Evolutionary conservation across 768 basidiomycete genomes (phyloP), one percentile per base, ranked within the genome.

Genomic region (Leccinum rimulosum): DNA sequence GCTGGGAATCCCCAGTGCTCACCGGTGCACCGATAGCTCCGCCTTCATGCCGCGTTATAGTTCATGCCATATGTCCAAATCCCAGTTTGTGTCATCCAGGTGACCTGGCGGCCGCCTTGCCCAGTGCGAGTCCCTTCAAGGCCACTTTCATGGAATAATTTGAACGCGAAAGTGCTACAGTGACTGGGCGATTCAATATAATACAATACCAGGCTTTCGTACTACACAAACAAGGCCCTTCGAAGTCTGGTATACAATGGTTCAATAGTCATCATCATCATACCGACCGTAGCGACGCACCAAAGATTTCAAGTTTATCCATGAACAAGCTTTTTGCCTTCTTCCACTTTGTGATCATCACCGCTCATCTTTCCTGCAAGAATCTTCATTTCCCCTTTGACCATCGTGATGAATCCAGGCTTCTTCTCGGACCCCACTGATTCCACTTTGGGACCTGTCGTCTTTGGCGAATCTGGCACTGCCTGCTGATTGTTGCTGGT

Each of bases 311-410:
- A 73, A 36, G 49, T 50, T 28, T 62, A 59, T 14, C 64, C 67
- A 6, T 73, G 72, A 15, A 75, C 27, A 8, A 73, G 57, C 53
- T 54, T 63, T 54, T 58, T 69, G 4, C 74, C 74, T 50, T 67
- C 64, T 35, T 68, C 69, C 4, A 75, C 61, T 43, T 72, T 70
- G 8, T 58, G 61, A 2, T 65, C 68, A 10, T 76, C 67, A 10
- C 73, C 56, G 2, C 68, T 67, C 59, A 75, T 53, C 50, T 67
- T 70, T 27, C 74, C 74, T 17, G 67, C 68, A 6, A 75, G 50
- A 25, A 74, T 61, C 57, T 69, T 75, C 57, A 72, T 74, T 59
- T 74, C 74, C 1, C 75, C 74, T 54, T 68, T 75, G 0, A 75
- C 60, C 63, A 70, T 63, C 11, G 66, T 60, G 53, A 76, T 54